Conservation (phyloP, 2,329 filamentous ascomycete genomes). For the Scedosporium aurantiacum region DNA sequence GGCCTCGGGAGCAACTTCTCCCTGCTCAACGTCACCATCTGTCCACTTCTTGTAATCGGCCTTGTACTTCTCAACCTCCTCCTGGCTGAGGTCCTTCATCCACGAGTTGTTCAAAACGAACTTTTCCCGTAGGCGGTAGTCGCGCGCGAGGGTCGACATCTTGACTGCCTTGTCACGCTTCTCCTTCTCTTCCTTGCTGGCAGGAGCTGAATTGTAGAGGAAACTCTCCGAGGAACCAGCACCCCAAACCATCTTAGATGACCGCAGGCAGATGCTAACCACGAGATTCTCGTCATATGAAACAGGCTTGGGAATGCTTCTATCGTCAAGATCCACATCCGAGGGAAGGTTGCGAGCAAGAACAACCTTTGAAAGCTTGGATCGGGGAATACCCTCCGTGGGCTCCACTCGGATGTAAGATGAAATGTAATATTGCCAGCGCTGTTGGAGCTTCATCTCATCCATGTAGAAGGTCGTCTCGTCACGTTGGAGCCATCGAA, state of each 20-base stretch:
- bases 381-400: constrained; percentile 64
- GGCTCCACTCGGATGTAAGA: constrained; percentile 82
- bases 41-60: constrained; percentile 47
- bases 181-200: constrained; percentile 53
- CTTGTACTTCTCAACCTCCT: constrained; percentile 64
- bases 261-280: constrained; percentile 65
- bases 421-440: constrained; percentile 93
- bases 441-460: constrained; percentile 70
- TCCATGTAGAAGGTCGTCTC: constrained; percentile 77
- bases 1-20: neutral
- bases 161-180: constrained; percentile 40
- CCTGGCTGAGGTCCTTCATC: constrained; percentile 68
- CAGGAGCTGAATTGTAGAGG: constrained; percentile 58
- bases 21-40: constrained; percentile 29
- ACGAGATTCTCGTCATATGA: constrained; percentile 57
- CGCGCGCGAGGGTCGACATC: constrained; percentile 47
- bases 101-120: constrained; percentile 72
- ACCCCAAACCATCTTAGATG: constrained; percentile 69
- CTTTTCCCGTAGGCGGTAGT: constrained; percentile 65
- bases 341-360: constrained; percentile 60
- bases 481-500: constrained; percentile 59
- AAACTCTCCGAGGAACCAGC: constrained; percentile 60
- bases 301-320: constrained; percentile 48
- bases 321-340: constrained; percentile 53
- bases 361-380: constrained; percentile 56